These are phyloP conservation scores for Serendipita indica DNA, from an alignment of 768 basidiomycete genomes.

Conservation along the genomic window DNA sequence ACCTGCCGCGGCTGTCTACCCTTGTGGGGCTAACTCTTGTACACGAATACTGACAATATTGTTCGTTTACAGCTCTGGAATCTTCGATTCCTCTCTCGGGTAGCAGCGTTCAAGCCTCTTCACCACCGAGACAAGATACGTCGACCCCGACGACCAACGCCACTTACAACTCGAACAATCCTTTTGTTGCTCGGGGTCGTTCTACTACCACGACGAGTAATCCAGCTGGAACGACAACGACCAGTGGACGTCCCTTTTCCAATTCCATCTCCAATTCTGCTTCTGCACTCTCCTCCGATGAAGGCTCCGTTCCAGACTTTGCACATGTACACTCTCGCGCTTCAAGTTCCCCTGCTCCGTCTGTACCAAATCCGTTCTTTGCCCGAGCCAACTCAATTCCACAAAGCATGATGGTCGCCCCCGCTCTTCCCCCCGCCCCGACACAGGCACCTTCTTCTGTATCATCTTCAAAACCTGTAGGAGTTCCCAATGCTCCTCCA, in stretches of 20 bases:
- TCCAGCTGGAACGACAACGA: not conserved
- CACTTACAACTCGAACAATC: not conserved
- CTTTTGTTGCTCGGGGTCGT: not conserved
- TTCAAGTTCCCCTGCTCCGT: conserved; percentile 6
- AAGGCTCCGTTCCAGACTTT: conserved; percentile 1
- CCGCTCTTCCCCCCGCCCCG: conserved; percentile 11
- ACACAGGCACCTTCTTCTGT: conserved; percentile 18
- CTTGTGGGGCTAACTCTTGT: no score
- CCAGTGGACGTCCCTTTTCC: not conserved
- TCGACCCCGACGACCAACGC: not conserved
- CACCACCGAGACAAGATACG: no score
- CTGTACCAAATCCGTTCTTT: conserved; percentile 8
- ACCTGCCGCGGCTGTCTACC: no score
- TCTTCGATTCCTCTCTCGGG: no score
- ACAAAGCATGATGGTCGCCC: conserved; percentile 5
- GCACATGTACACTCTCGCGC: not conserved
- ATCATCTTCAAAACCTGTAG: conserved; percentile 29
- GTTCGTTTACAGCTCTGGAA: not conserved
- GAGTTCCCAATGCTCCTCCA: no score
- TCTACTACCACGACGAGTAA: not conserved
- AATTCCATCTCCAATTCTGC: conserved; percentile 3
- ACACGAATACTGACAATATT: no score
- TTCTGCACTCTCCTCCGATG: conserved; percentile 1
- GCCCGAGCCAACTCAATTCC: conserved; percentile 4
- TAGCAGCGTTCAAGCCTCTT: no score